Conservation (phyloP, 176 grass and related monocot species). For the barley (Hordeum vulgare) region MorexV3_pseudomolecules_assembly NC_058523.1:502108779-502109278, state of each 20-base stretch:
- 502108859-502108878: not conserved
- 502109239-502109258: slow-evolving; percentile 86
- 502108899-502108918: not conserved
- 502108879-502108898: too few species aligned
- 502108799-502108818: not conserved
- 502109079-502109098: slow-evolving; percentile 37
- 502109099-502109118: slow-evolving; percentile 11
- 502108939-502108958: not conserved
- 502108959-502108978: slow-evolving; percentile 9
- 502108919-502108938: slow-evolving; percentile 2
- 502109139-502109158: slow-evolving; percentile 31
- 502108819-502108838: not conserved
- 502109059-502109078: slow-evolving; percentile 22
- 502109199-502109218: slow-evolving; percentile 35
- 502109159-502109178: slow-evolving; percentile 1
- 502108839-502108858: not conserved
- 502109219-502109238: slow-evolving; percentile 77
- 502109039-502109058: slow-evolving; percentile 15
- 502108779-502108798: not conserved
- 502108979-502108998: slow-evolving; percentile 2
- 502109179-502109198: slow-evolving; percentile 20
- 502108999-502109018: not conserved
- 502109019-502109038: slow-evolving; percentile 24
- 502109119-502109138: not conserved
- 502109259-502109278: slow-evolving; percentile 72